These are phyloP conservation scores for Triangularia setosa DNA, from an alignment of 2,329 filamentous ascomycete genomes.

Conservation along the genomic window DNA sequence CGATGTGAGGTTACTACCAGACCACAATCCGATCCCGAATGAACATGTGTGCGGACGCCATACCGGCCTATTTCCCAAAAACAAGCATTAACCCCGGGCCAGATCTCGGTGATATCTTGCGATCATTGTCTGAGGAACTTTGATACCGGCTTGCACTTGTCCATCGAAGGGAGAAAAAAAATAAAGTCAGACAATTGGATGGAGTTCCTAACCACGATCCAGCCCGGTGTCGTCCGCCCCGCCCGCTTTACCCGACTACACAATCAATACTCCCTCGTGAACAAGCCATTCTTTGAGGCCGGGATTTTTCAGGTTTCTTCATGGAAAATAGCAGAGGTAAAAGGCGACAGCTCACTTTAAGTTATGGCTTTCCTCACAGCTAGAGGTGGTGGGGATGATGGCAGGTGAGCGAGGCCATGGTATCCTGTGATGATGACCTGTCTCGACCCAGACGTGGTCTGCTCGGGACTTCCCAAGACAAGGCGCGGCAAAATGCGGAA, in stretches of 20 bases:
- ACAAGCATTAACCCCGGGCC: background rate
- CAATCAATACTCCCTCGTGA: background rate
- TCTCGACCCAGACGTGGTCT: background rate
- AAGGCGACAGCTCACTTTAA: constrained; percentile 5
- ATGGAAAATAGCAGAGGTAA: background rate
- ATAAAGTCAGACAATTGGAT: background rate
- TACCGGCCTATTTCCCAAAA: background rate
- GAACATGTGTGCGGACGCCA: background rate
- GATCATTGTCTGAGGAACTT: background rate
- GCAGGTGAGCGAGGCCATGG: background rate
- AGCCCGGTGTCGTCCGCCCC: background rate
- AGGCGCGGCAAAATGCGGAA: constrained; percentile 13
- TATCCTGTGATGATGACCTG: background rate
- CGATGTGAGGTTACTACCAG: background rate
- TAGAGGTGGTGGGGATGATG: background rate
- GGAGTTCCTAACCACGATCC: background rate
- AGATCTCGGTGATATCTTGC: background rate
- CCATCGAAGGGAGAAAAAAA: background rate
- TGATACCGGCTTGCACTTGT: background rate
- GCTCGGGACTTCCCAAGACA: background rate
- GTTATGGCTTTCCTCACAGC: background rate
- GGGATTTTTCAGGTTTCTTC: too few species aligned
- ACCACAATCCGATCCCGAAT: background rate
- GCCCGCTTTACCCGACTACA: background rate
- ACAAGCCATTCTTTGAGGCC: background rate